A percentile compares a stretch with the other conserved stretches of the same genome.
phyloP scores from a whole-genome alignment of 495 filamentous ascomycete genomes.

The Xylaria cubensis region DNA sequence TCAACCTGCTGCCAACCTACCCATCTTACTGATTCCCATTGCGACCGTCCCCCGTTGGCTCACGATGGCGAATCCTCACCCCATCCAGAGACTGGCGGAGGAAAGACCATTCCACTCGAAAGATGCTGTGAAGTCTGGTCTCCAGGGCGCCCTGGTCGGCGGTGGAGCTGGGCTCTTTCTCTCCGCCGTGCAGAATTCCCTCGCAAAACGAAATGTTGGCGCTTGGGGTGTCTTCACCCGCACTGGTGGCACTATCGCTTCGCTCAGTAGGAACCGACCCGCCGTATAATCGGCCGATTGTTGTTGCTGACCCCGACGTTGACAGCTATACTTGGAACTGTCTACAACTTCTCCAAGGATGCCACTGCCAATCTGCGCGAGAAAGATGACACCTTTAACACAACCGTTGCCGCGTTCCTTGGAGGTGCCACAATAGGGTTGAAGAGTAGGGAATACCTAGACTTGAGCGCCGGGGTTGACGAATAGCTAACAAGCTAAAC shows the following conservation, averaged over 20 bases:
- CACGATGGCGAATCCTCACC: constrained; percentile 39
- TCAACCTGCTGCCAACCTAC: constrained; percentile 10
- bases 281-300: background rate
- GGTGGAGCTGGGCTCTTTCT: constrained; percentile 72
- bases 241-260: constrained; percentile 45
- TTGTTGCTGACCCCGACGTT: constrained; percentile 29
- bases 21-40: constrained; percentile 18
- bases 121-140: constrained; percentile 74
- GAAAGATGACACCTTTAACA: constrained; percentile 51
- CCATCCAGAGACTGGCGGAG: constrained; percentile 31
- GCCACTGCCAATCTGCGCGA: constrained; percentile 55
- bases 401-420: constrained; percentile 47
- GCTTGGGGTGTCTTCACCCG: constrained; percentile 77
- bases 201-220: constrained; percentile 79
- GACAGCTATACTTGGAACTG: constrained; percentile 78
- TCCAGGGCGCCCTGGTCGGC: constrained; percentile 68
- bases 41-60: constrained; percentile 34
- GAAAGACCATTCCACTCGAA: constrained; percentile 67
- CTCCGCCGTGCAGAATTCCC: constrained; percentile 83
- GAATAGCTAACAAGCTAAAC: constrained; percentile 18
- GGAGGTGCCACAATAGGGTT: constrained; percentile 49
- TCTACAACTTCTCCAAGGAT: constrained; percentile 72
- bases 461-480: background rate
- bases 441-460: constrained; percentile 38
- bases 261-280: constrained; percentile 43